phyloP scores from a whole-genome alignment of 768 basidiomycete species.

The Leccinum fibrillosum region DNA sequence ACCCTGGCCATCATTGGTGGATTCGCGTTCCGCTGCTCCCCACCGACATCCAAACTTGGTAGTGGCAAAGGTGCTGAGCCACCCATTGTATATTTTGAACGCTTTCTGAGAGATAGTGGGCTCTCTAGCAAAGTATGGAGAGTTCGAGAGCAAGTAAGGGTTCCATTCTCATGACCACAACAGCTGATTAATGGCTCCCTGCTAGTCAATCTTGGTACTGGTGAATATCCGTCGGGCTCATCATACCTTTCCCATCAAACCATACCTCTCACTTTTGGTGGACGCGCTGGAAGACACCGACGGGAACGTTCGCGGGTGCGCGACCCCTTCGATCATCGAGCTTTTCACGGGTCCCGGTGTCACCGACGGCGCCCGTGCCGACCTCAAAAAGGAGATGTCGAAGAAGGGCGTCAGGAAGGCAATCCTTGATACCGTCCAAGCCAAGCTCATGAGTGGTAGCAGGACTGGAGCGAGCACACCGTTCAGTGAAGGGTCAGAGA shows the following conservation, averaged over 20 bases:
- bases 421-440: slow-evolving; percentile 77
- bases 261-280: slow-evolving; percentile 77
- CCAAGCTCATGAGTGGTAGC: slow-evolving; percentile 37
- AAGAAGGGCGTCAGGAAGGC: slow-evolving; percentile 86
- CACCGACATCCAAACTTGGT: slow-evolving; percentile 41
- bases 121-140: slow-evolving; percentile 81
- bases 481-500: slow-evolving; percentile 61
- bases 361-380: slow-evolving; percentile 82
- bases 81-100: slow-evolving; percentile 67
- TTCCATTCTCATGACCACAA: background rate
- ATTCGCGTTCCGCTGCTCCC: slow-evolving; percentile 60
- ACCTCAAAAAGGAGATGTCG: slow-evolving; percentile 88
- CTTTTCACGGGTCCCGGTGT: slow-evolving; percentile 84
- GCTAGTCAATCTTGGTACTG: slow-evolving; percentile 60
- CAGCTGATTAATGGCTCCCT: slow-evolving; percentile 1
- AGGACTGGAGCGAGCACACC: slow-evolving; percentile 39
- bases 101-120: slow-evolving; percentile 66
- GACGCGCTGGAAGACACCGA: slow-evolving; percentile 89
- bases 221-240: slow-evolving; percentile 71
- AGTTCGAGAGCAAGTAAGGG: slow-evolving; percentile 80
- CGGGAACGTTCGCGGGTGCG: slow-evolving; percentile 82
- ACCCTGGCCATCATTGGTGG: slow-evolving; percentile 72
- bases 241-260: slow-evolving; percentile 73
- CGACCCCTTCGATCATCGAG: slow-evolving; percentile 74
- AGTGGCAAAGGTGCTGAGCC: slow-evolving; percentile 65